Evolutionary conservation across 2,329 filamentous ascomycete genomes (phyloP).

Genomic region (Colletotrichum godetiae): DNA sequence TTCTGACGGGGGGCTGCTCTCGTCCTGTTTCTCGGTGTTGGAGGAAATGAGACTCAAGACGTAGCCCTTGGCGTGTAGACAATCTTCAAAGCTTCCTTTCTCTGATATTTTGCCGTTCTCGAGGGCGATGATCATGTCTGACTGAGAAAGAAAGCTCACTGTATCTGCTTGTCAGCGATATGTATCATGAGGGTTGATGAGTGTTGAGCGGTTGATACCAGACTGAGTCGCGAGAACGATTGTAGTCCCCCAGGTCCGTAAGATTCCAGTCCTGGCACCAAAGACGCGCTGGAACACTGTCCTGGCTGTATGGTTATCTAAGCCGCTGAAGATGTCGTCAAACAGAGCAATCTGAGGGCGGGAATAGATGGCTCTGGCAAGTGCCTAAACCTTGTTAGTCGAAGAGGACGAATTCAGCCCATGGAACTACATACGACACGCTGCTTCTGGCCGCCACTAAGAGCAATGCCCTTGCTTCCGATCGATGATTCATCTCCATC

Average conservation of each 20-base stretch:
- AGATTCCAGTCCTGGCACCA: conserved; percentile 39
- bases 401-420: too few species aligned
- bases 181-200: background rate
- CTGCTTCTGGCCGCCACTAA: conserved; percentile 60
- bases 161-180: background rate
- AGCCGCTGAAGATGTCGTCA: conserved; percentile 52
- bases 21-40: background rate
- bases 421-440: conserved; percentile 46
- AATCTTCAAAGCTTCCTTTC: conserved; percentile 47
- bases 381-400: conserved; percentile 40
- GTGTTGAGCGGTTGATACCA: conserved; percentile 26
- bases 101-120: conserved; percentile 45
- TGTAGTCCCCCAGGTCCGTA: conserved; percentile 46
- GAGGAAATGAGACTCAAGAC: conserved; percentile 42
- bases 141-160: conserved; percentile 43
- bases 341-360: conserved; percentile 45
- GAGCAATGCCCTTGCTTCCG: conserved; percentile 56
- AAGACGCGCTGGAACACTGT: conserved; percentile 46
- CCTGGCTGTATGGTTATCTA: conserved; percentile 49
- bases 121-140: conserved; percentile 49
- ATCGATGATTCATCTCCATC: conserved; percentile 51
- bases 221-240: conserved; percentile 51
- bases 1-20: background rate
- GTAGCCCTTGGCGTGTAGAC: conserved; percentile 47
- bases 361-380: conserved; percentile 53